Conservation (phyloP, 1,284 basidiomycete species). For the Austroboletus niveus region DNA sequence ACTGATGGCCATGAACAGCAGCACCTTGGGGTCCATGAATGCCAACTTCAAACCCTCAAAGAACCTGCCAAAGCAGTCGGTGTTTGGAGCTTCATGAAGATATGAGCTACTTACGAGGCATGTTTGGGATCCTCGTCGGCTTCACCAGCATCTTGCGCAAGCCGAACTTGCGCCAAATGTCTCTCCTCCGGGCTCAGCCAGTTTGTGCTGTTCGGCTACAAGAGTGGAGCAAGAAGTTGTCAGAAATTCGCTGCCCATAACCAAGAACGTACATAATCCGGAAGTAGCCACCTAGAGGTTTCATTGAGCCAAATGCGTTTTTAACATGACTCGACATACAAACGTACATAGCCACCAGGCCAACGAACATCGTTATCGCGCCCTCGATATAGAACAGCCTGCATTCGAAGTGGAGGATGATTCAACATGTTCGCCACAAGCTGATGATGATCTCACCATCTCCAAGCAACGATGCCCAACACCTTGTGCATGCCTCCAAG, state of each 20-base stretch:
- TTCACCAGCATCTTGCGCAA: constrained; percentile 76
- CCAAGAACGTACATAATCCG: constrained; percentile 48
- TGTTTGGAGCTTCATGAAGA: not conserved
- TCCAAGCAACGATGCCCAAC: constrained; percentile 68
- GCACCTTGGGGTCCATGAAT: constrained; percentile 62
- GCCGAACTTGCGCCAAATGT: constrained; percentile 68
- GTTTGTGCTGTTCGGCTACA: constrained; percentile 62
- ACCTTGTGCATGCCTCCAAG: constrained; percentile 67
- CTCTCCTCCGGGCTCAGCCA: constrained; percentile 61
- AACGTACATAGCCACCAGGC: constrained; percentile 55
- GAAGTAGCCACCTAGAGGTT: constrained; percentile 44
- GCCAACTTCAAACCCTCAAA: constrained; percentile 58
- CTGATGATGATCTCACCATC: constrained; percentile 44
- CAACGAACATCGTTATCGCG: constrained; percentile 53
- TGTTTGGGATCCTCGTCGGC: constrained; percentile 57
- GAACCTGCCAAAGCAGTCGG: constrained; percentile 35
- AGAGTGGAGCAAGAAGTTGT: not conserved
- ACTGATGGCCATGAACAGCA: constrained; percentile 56
- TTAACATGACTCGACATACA: not conserved
- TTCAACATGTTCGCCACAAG: not conserved
- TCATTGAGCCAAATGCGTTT: not conserved
- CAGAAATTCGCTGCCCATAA: not conserved
- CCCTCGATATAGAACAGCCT: constrained; percentile 66
- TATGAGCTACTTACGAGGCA: constrained; percentile 46
- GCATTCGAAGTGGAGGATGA: not conserved